Conservation (phyloP, 257 asterid species). For the Craterostigma plantagineum region DNA sequence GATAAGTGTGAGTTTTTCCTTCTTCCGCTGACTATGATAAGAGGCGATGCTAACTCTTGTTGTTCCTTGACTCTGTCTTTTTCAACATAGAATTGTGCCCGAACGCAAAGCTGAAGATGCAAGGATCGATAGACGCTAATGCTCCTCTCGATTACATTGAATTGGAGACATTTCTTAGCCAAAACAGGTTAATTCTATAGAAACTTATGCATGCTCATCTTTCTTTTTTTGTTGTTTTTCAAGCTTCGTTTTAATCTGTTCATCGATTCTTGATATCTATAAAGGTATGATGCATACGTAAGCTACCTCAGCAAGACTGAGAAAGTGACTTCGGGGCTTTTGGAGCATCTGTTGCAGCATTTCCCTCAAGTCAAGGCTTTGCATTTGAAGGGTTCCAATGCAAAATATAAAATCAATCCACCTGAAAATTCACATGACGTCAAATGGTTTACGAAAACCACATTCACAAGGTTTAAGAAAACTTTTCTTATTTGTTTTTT, state of each 20-base stretch:
- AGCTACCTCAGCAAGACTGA: constrained; percentile 32
- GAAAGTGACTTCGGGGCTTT: constrained; percentile 45
- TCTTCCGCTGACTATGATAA: too few species aligned
- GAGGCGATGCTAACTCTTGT: too few species aligned
- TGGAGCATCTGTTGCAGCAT: constrained; percentile 61
- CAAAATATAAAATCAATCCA: constrained; percentile 29
- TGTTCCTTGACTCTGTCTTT: too few species aligned
- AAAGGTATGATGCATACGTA: constrained; percentile 59
- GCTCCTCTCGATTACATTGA: constrained; percentile 46
- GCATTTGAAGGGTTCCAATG: constrained; percentile 38
- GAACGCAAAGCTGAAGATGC: constrained; percentile 22
- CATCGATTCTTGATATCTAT: constrained; percentile 8
- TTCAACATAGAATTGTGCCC: too few species aligned
- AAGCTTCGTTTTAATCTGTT: constrained; percentile 6
- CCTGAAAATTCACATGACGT: constrained; percentile 24
- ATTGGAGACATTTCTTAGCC: constrained; percentile 49
- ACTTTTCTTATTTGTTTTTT: constrained; percentile 10
- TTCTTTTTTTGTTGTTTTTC: neutral
- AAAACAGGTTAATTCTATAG: constrained; percentile 77
- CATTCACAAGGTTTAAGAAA: constrained; percentile 40
- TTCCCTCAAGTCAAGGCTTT: constrained; percentile 36
- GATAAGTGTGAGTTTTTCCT: too few species aligned
- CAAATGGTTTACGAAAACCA: constrained; percentile 72
- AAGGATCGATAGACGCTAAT: constrained; percentile 24
- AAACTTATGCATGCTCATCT: neutral